phyloP scores from a whole-genome alignment of 2,329 filamentous ascomycete species.

The Endoconidiophora polonica region DNA sequence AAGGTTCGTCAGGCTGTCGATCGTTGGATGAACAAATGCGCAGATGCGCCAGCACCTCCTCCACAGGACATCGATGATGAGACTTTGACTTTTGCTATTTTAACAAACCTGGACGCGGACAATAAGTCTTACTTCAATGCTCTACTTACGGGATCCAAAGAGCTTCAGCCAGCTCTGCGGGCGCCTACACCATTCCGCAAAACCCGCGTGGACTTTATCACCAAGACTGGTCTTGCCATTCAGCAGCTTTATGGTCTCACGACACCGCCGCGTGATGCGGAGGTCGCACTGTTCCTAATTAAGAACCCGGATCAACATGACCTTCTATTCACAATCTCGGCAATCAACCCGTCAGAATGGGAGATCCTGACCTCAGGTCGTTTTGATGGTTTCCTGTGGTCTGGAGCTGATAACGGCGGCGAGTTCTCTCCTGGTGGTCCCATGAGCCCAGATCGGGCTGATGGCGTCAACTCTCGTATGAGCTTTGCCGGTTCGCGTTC shows the following conservation, averaged over 20 bases:
- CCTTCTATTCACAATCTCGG: slow-evolving; percentile 69
- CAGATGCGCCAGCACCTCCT: slow-evolving; percentile 53
- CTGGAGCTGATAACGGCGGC: slow-evolving; percentile 57
- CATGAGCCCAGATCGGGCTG: slow-evolving; percentile 25
- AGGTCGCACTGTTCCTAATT: slow-evolving; percentile 71
- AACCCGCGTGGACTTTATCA: slow-evolving; percentile 53
- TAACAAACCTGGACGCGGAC: slow-evolving; percentile 65
- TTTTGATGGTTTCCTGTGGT: slow-evolving; percentile 92
- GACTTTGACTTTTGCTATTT: slow-evolving; percentile 80
- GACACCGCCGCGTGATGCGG: slow-evolving; percentile 62
- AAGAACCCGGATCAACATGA: slow-evolving; percentile 71
- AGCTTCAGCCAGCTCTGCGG: slow-evolving; percentile 38
- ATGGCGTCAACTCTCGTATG: slow-evolving; percentile 13
- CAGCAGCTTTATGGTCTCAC: slow-evolving; percentile 70
- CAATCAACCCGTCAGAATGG: slow-evolving; percentile 88
- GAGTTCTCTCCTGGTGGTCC: slow-evolving; percentile 33
- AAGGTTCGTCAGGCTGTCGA: slow-evolving; percentile 88
- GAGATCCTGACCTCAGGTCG: slow-evolving; percentile 86
- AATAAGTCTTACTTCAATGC: slow-evolving; percentile 72
- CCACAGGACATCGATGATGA: slow-evolving; percentile 88
- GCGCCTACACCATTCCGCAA: slow-evolving; percentile 54
- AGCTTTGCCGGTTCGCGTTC: slow-evolving; percentile 10
- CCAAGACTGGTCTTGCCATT: slow-evolving; percentile 60
- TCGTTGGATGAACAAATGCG: slow-evolving; percentile 71
- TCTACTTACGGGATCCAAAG: slow-evolving; percentile 45